A percentile compares a stretch with the other conserved stretches of the same genome.
Evolutionary conservation across 139 green algal genomes (phyloP).

Genomic region (Pleodorina starrii): DNA sequence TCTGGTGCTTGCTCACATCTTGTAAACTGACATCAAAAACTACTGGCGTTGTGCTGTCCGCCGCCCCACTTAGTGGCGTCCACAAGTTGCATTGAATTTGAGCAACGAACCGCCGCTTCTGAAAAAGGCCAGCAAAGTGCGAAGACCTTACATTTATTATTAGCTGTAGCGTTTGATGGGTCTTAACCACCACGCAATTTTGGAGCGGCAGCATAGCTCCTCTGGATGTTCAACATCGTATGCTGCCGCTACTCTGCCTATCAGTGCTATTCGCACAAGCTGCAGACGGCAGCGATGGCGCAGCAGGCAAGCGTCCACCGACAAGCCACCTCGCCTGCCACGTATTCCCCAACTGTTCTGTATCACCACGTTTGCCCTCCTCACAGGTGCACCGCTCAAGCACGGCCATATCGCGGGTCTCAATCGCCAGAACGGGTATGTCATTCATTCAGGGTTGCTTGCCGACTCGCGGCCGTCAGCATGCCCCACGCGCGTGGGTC

Average conservation of each 20-base stretch:
- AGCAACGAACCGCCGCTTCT: not conserved
- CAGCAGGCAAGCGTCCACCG: not conserved
- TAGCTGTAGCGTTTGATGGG: not conserved
- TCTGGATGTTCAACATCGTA: conserved; percentile 24
- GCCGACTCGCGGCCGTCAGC: no score
- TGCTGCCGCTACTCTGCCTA: not conserved
- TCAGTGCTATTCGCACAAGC: not conserved
- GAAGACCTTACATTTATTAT: not conserved
- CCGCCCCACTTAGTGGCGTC: not conserved
- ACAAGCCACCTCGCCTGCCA: not conserved
- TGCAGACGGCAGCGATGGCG: not conserved
- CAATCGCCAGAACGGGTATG: conserved; percentile 1
- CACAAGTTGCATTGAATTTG: not conserved
- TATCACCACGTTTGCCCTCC: not conserved
- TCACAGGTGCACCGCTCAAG: not conserved
- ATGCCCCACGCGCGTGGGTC: no score
- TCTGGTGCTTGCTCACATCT: not conserved
- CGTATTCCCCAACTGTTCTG: not conserved
- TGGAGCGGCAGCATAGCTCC: conserved; percentile 7
- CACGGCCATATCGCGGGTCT: not conserved
- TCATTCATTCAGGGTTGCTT: not conserved
- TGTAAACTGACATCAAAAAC: not conserved
- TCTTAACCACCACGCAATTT: not conserved
- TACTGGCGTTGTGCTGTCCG: not conserved
- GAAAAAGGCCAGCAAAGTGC: not conserved